Evolutionary conservation across 2,329 filamentous ascomycete genomes (phyloP), one percentile per base, ranked within the genome.

Genomic region (Corniculantispora saksenae): DNA sequence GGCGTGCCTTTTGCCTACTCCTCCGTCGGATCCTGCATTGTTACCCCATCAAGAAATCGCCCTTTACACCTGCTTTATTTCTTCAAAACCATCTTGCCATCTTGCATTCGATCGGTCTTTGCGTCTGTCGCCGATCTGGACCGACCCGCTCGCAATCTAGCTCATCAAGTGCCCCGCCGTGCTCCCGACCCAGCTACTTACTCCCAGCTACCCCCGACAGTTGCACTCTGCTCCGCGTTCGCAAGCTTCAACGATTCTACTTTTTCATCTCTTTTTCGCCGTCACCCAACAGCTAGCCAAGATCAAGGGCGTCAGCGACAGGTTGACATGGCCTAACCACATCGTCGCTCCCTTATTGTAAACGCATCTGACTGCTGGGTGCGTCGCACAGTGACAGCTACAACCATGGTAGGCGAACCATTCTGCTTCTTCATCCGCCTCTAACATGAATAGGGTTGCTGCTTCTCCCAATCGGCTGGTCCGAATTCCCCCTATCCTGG

Each of bases 401-500:
- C 58, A 48, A 55, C 13, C 60, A 62, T 62, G 60, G 60, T 62
- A 62, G n/a, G 56, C 38, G 38, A 19, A 8, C 25, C 12, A 27
- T 62, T 15, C 21, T 21, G 23, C n/a, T n/a, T 17, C 12, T 48
- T 38, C 25, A 32, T 17, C 19, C 19, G n/a, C 43, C 43, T 7
- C 57, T 61, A 35, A 65, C 45, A 40, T 43, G n/a, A 53, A 23
- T 67, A 87, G 86, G 86, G 86, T 71, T 88, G 86, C 76, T 88
- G 85, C 73, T 79, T 86, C 72, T 88, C 85, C 51, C 80, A 79
- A 56, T 78, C 83, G 40, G 77, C 80, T 29, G 83, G 81, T 66
- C 80, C 83, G 13, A 84, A 84, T 73, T 84, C 83, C 58, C 84
- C 84, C 25, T 86, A 86, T 67, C 80, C 82, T 10, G 82, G 81